Base-by-base conservation (phyloP, 2,329 filamentous ascomycete genomes). In the Neonectria magnoliae region DNA sequence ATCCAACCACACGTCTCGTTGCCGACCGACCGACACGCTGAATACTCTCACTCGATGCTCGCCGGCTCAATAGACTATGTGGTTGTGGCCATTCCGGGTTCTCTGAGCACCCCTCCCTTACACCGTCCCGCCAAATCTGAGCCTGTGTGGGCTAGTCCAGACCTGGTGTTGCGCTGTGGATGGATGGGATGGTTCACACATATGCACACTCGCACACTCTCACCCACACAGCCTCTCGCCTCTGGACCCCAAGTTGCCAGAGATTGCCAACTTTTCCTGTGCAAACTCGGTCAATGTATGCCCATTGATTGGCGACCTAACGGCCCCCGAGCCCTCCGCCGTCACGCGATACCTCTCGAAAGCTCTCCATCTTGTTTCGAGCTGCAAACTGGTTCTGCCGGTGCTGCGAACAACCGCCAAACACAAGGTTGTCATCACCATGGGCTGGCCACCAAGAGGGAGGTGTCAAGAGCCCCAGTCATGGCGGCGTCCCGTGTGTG, bases 261-360 rank as follows among this genome's bases (percentile, higher is more conserved):
- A 16, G 48, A 11, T n/a, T 47, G 29, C 51, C 57, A 38, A 27
- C 42, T 50, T 45, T 38, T 54, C 14, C 38, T 20, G 18, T 60
- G 66, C 60, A 65, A 69, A 69, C 65, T 68, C 74, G 75, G 75
- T 76, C 70, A 71, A 65, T 42, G 55, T 44, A 67, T 58, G 68
- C 59, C 50, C 51, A 16, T 63, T 74, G 64, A 76, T 76, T 76
- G 73, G 75, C 31, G 27, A 63, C 60, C 41, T 5, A 29, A 51
- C n/a, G 51, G 13, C n/a, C 63, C 41, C 60, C 25, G 60, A 31
- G 56, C 60, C 38, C 27, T 42, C 57, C 55, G 47, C 55, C 57
- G 61, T 61, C 57, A 71, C 59, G 22, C 60, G 54, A 57, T 68
- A 58, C 68, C 53, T 45, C 59, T 52, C 58, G 53, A 56, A 41